A percentile compares a stretch with the other conserved stretches of the same genome.
Evolutionary conservation across 2,329 filamentous ascomycete genomes (phyloP).

Genomic region (Paracamarosporium sp.): DNA sequence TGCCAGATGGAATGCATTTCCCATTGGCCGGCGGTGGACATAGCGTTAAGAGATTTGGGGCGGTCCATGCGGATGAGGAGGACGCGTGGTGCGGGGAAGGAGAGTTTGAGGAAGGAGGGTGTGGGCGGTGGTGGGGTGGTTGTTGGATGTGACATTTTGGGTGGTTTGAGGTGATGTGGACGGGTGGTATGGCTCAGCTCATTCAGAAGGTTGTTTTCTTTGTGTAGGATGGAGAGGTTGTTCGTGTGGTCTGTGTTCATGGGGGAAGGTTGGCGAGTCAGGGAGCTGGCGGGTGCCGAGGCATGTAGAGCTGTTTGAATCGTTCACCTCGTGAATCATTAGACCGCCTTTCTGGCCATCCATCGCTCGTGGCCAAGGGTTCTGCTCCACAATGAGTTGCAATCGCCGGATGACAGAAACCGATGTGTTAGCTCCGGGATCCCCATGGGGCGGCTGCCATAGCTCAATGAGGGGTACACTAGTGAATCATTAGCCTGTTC

Average conservation of each 20-base stretch:
- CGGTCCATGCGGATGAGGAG: slow-evolving; percentile 58
- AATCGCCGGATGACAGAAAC: neutral
- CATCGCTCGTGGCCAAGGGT: neutral
- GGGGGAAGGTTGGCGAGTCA: neutral
- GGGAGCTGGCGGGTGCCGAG: neutral
- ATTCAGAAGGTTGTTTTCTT: neutral
- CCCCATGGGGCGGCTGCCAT: slow-evolving; percentile 5
- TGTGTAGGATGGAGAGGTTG: neutral
- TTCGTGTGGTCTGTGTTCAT: neutral
- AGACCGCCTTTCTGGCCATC: neutral
- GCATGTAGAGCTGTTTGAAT: slow-evolving; percentile 1
- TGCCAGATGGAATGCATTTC: slow-evolving; percentile 54
- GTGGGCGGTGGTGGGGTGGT: slow-evolving; percentile 19
- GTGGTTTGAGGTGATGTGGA: neutral
- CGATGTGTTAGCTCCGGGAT: neutral
- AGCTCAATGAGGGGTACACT: slow-evolving; percentile 3
- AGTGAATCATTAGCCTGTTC: slow-evolving; percentile 3
- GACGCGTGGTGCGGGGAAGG: slow-evolving; percentile 51
- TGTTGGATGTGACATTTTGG: slow-evolving; percentile 11
- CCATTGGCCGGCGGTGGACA: slow-evolving; percentile 45
- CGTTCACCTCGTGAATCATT: neutral
- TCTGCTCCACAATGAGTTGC: neutral
- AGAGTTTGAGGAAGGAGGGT: slow-evolving; percentile 37
- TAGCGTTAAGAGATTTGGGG: slow-evolving; percentile 49
- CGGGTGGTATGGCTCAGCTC: neutral